A percentile compares a stretch with the other conserved stretches of the same genome.
Evolutionary conservation across 345 rosid species (phyloP).

Genomic region (Cardamine chenopodiifolia): DNA sequence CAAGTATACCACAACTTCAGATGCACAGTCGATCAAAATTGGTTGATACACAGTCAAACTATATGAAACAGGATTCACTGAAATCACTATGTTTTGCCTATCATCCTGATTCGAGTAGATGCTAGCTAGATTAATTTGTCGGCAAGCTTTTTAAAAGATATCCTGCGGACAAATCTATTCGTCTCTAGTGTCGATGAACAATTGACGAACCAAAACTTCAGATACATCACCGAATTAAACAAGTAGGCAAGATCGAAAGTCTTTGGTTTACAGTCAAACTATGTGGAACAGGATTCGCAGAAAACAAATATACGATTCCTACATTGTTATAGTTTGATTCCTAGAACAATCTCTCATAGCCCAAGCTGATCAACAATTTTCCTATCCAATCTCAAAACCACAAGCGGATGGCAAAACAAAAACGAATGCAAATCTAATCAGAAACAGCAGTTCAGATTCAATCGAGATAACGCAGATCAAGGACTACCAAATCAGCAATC

Average conservation of each 20-base stretch:
- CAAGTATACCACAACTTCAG: background rate
- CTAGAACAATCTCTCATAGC: constrained; percentile 9
- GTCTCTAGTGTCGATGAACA: background rate
- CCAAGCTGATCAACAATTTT: background rate
- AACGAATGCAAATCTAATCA: constrained; percentile 10
- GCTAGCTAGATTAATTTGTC: background rate
- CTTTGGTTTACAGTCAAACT: constrained; percentile 1
- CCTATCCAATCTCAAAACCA: background rate
- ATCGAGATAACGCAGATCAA: constrained; percentile 17
- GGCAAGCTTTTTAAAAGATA: background rate
- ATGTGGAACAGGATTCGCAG: background rate
- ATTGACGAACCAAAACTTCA: background rate
- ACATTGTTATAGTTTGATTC: constrained; percentile 34
- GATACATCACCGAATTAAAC: background rate
- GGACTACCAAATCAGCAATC: background rate
- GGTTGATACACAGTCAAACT: background rate
- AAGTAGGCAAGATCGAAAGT: background rate
- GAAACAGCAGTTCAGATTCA: constrained; percentile 8
- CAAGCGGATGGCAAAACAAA: background rate
- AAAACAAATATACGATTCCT: constrained; percentile 28
- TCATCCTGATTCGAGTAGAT: constrained; percentile 2
- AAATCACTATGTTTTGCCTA: constrained; percentile 1
- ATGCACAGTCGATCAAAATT: background rate
- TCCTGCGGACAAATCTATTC: background rate
- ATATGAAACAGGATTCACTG: background rate